Percentiles rank a stretch among this genome's conserved stretches.
phyloP scores from a whole-genome alignment of 2,329 filamentous ascomycete species.

The Colletotrichum tofieldiae region DNA sequence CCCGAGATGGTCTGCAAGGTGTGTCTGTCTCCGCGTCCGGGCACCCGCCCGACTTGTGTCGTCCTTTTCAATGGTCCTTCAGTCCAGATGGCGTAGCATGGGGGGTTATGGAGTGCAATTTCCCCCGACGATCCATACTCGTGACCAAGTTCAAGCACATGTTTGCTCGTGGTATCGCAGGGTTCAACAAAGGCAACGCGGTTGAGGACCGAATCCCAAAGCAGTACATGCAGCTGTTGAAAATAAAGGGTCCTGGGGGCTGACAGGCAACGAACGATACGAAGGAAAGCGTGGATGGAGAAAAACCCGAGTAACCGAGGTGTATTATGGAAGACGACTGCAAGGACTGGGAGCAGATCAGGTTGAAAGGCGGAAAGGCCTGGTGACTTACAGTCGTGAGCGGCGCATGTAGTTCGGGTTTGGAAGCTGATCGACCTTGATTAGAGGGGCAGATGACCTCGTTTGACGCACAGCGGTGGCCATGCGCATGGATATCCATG shows the following conservation, averaged over 20 bases:
- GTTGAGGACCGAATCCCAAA: not conserved
- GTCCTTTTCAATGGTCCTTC: slow-evolving; percentile 5
- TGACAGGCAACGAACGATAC: not conserved
- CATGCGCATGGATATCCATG: slow-evolving; percentile 2
- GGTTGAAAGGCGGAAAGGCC: not conserved
- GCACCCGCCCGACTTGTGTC: not conserved
- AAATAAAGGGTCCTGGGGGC: not conserved
- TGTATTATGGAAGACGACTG: not conserved
- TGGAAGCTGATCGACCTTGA: not conserved
- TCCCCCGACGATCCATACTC: slow-evolving; percentile 30
- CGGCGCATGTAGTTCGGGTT: not conserved
- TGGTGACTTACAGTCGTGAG: slow-evolving; percentile 9
- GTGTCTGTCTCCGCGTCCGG: not conserved
- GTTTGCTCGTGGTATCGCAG: not conserved
- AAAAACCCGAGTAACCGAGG: not conserved
- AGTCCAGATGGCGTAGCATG: slow-evolving; percentile 7
- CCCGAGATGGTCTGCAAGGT: not conserved
- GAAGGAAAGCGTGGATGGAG: not conserved
- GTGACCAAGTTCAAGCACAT: not conserved
- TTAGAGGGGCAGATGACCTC: not conserved
- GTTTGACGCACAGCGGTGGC: not conserved
- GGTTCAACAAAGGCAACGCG: not conserved
- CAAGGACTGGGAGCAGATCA: not conserved
- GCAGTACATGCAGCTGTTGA: not conserved
- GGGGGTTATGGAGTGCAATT: not conserved